Percentiles rank a stretch among this genome's conserved stretches.
These are phyloP conservation scores for Fraxinus nigra DNA, from an alignment of 305 asterid genomes.

Conservation along the genomic window DNA sequence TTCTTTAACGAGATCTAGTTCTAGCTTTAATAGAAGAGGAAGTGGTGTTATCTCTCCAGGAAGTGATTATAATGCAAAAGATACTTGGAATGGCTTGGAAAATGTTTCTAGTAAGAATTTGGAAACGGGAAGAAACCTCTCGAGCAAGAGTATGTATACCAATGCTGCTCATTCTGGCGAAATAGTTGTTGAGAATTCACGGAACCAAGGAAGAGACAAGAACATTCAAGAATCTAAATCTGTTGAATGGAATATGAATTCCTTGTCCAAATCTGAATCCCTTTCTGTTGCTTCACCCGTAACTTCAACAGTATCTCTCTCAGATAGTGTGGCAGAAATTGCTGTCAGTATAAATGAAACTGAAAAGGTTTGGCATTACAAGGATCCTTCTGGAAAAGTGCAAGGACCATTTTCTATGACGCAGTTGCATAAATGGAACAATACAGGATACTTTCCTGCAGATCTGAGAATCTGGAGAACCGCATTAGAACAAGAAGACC, in stretches of 20 bases:
- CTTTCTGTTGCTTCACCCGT: conserved; percentile 40
- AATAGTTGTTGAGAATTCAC: conserved; percentile 42
- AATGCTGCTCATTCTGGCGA: conserved; percentile 45
- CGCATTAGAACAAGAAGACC: conserved; percentile 51
- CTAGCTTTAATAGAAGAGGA: conserved; percentile 66
- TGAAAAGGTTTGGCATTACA: conserved; percentile 86
- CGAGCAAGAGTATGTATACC: conserved; percentile 41
- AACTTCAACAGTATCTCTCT: conserved; percentile 40
- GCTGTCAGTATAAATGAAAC: conserved; percentile 69
- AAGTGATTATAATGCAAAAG: conserved; percentile 60
- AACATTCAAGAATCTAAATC: conserved; percentile 43
- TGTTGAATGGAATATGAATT: conserved; percentile 41
- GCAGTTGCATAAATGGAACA: conserved; percentile 95
- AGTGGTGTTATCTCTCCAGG: conserved; percentile 75
- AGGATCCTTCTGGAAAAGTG: conserved; percentile 88
- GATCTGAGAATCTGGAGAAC: conserved; percentile 78
- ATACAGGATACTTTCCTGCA: conserved; percentile 86
- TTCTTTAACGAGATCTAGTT: conserved; percentile 55
- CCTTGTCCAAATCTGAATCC: conserved; percentile 47
- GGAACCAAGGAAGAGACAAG: conserved; percentile 63
- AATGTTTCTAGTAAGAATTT: conserved; percentile 40
- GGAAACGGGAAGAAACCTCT: conserved; percentile 48
- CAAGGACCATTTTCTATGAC: conserved; percentile 95
- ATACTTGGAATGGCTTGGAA: conserved; percentile 53
- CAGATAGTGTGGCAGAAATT: conserved; percentile 43